Evolutionary conservation across 805 yeast species (phyloP), one percentile per base, ranked within the genome.

Genomic region (Cyberlindnera saturnus): DNA sequence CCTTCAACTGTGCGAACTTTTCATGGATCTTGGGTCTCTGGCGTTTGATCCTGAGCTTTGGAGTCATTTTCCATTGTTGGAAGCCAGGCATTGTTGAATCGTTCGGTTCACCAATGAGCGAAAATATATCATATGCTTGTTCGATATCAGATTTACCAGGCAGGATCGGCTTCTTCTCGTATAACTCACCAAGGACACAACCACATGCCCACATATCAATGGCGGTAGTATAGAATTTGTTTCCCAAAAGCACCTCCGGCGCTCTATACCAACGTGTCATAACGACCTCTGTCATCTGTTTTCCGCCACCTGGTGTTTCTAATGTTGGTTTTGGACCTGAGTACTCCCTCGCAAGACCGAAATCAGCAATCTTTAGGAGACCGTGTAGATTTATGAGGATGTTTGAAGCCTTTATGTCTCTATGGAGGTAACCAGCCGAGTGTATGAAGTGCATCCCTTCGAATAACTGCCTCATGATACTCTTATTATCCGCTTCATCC

Each of bases 201-300:
- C 98, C 98, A 17, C 87, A 76, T 0, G 98, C 97, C 99, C 99
- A 93, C 66, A 93, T 75, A 64, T 93, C 99, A 11, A 91, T 91
- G 0, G 98, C 95, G 0, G 97, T 86, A 2, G 97, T 89, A 61
- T 91, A 91, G 46, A 75, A 70, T 52, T 84, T 73, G 51, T 89
- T 95, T 4, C 96, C 96, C 41, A 93, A 65, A 14, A 93, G 72
- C 16, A 93, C 70, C 61, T 91, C 99, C 0, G 98, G 99, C 1
- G 99, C 95, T 45, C 99, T 71, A 63, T 95, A 93, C 99, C 99
- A 93, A 50, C 99, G 67, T 0, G 99, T 93, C 32, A 93, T 98
- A 3, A 93, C 99, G 42, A 77, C 71, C n/a, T 76, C 73, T 0
- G 86, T 80, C 50, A 78, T 74, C 29, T 66, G 57, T 56, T 62